Evolutionary conservation across 331 rosid genomes (phyloP), one percentile per base, ranked within the genome.

Genomic region (Rosa hybrid): DNA sequence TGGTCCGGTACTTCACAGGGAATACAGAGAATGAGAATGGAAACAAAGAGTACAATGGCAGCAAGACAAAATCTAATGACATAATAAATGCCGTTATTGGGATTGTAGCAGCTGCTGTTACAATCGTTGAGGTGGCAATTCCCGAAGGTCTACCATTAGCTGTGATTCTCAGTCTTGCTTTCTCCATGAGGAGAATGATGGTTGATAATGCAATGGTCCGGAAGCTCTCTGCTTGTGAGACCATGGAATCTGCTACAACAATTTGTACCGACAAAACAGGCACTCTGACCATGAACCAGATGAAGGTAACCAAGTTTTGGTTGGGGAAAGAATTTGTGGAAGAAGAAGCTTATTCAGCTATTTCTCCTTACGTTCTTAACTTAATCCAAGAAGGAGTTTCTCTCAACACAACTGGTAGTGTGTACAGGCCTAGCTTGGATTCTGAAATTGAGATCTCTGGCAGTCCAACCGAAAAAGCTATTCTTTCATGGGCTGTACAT

Each of bases 401-500:
- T 34, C 41, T 88, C 12, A 88, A 88, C 73, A 88, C 86, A 0
- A 83, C 87, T 1, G 81, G 83, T 6, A 69, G 83, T 64, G 83
- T 83, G 17, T 77, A 76, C 81, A 76, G 17, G 73, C 39, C 86
- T 50, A 75, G 16, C 38, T 30, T 2, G 4, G 54, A 18, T 30
- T 64, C 54, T 0, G 65, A 70, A 68, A 18, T 75, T 21, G 88
- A 85, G 48, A 45, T 85, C 71, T 77, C 85, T 11, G 84, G 87
- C 11, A 82, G 83, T 64, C 86, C 86, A 14, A 83, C 85, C 14
- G 89, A 85, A 56, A 83, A 85, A 21, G 89, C 91, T 6, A 83
- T 87, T 78, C 89, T 85, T 49, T 82, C 78, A 0, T 87, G 87
- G 91, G 87, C 82, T 1, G 87, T 78, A 13, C n/a, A 4, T 5